phyloP scores from a whole-genome alignment of 2,329 filamentous ascomycete species.

The Neofusicoccum parvum region DNA sequence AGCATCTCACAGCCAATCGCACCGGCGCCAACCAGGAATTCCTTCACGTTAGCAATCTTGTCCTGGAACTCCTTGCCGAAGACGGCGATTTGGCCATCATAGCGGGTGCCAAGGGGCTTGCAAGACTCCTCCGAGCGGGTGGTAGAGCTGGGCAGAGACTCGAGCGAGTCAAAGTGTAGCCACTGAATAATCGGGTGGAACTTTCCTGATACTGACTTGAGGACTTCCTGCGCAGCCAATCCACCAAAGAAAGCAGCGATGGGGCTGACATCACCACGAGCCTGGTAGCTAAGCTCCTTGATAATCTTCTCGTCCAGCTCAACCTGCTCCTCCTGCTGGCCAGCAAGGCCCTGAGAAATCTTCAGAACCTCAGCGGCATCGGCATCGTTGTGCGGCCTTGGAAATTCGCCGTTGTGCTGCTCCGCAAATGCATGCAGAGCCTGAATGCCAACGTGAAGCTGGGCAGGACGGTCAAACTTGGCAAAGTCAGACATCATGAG shows the following conservation, averaged over 20 bases:
- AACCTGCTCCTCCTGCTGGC: slow-evolving; percentile 66
- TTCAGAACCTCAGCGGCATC: slow-evolving; percentile 80
- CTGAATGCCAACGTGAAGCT: slow-evolving; percentile 90
- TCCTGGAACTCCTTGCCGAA: slow-evolving; percentile 93
- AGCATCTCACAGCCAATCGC: slow-evolving; percentile 99
- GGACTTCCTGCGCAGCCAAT: slow-evolving; percentile 87
- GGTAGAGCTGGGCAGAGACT: slow-evolving; percentile 79
- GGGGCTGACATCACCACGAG: slow-evolving; percentile 83
- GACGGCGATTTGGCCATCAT: slow-evolving; percentile 96
- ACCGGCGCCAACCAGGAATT: slow-evolving; percentile 94
- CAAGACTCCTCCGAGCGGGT: slow-evolving; percentile 83
- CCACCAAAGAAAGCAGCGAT: slow-evolving; percentile 97
- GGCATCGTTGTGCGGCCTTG: slow-evolving; percentile 78
- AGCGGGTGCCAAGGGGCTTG: slow-evolving; percentile 80
- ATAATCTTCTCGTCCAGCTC: slow-evolving; percentile 92
- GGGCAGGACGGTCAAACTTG: slow-evolving; percentile 92
- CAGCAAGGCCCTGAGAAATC: slow-evolving; percentile 73
- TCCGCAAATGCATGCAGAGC: slow-evolving; percentile 85
- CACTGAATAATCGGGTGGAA: slow-evolving; percentile 95
- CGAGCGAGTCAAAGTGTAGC: slow-evolving; percentile 97
- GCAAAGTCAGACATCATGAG: slow-evolving; percentile 92
- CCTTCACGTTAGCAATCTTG: slow-evolving; percentile 84
- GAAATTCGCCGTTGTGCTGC: slow-evolving; percentile 69
- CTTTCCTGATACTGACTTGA: slow-evolving; percentile 97
- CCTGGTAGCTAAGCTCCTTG: slow-evolving; percentile 92